These are phyloP conservation scores for Hura crepitans DNA, from an alignment of 441 rosid species.

Conservation along the genomic window DNA sequence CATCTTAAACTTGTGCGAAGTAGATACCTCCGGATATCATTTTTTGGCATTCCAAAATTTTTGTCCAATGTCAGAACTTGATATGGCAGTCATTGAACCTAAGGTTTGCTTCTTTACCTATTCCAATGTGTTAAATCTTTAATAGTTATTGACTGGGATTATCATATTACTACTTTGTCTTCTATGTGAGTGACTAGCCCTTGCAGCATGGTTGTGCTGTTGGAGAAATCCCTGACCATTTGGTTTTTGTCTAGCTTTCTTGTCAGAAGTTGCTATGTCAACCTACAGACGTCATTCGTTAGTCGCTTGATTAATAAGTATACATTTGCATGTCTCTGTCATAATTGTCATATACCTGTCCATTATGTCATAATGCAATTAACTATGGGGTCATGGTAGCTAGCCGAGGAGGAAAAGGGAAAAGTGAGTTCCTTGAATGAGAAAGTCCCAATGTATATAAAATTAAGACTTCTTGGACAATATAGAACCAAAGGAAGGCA, in stretches of 20 bases:
- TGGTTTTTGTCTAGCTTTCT: not conserved
- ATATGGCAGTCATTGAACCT: slow-evolving; percentile 61
- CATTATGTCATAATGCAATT: not conserved
- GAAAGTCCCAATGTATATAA: no score
- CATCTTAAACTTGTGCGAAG: slow-evolving; percentile 19
- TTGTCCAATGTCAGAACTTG: no score
- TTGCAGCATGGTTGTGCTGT: not conserved
- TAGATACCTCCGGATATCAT: no score
- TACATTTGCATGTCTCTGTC: not conserved
- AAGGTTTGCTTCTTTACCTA: slow-evolving; percentile 41
- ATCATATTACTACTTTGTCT: not conserved
- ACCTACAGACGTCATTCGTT: not conserved
- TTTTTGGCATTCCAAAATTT: no score
- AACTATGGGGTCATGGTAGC: no score
- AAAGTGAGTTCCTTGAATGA: no score
- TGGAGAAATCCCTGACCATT: not conserved
- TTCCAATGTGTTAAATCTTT: slow-evolving; percentile 1
- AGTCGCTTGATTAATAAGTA: not conserved
- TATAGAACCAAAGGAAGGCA: no score
- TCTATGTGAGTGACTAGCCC: not conserved
- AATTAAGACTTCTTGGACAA: no score
- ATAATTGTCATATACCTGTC: not conserved
- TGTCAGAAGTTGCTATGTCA: not conserved
- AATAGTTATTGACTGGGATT: not conserved
- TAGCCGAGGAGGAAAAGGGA: no score